A percentile compares a stretch with the other conserved stretches of the same genome.
These are phyloP conservation scores for Oryza glumipatula DNA, from an alignment of 176 grass and related monocot species.

Conservation along the genomic window DNA sequence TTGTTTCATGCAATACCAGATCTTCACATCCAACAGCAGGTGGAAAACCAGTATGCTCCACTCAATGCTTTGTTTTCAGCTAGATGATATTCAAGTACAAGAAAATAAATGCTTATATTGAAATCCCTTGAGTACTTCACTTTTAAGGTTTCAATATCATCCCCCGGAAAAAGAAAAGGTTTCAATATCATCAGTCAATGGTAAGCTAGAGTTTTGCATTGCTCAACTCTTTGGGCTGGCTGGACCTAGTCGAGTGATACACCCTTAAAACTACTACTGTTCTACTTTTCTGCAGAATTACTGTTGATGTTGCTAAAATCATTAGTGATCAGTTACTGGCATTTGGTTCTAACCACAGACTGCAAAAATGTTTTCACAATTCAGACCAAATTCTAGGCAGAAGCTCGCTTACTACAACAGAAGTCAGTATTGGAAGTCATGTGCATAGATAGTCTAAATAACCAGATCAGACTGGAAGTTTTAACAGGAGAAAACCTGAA, in stretches of 20 bases:
- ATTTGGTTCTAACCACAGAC: neutral
- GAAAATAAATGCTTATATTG: neutral
- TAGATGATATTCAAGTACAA: slow-evolving; percentile 6
- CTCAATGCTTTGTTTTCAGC: neutral
- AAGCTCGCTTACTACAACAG: neutral
- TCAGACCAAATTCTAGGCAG: neutral
- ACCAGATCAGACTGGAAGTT: neutral
- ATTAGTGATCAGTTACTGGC: neutral
- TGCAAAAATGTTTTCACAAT: slow-evolving; percentile 1
- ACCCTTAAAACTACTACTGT: neutral
- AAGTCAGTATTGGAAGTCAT: neutral
- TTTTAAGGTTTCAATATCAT: slow-evolving; percentile 18
- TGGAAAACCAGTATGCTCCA: neutral
- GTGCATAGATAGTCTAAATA: neutral
- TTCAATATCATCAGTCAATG: neutral
- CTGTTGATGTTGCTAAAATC: neutral
- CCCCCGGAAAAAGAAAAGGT: neutral
- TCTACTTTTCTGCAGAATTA: neutral
- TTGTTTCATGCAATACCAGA: neutral
- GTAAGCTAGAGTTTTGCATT: neutral
- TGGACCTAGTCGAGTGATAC: neutral
- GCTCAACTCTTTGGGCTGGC: neutral
- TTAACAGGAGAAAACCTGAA: neutral
- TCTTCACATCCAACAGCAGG: neutral
- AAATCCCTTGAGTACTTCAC: neutral